Evolutionary conservation across 176 grass and related monocot species (phyloP).

Genomic region (Carex parvula): DNA sequence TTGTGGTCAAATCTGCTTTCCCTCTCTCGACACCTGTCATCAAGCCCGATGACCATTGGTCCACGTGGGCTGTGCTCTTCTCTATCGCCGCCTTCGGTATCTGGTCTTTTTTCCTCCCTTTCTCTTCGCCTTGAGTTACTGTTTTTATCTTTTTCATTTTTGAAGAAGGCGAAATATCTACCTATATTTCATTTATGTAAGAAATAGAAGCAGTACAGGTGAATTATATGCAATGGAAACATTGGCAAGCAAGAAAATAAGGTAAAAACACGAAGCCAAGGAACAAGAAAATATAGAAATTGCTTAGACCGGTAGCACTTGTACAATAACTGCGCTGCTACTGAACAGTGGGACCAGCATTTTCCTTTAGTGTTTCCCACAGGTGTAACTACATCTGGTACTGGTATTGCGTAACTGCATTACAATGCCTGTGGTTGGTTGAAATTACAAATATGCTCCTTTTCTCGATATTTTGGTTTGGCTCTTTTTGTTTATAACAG

Average conservation of each 20-base stretch:
- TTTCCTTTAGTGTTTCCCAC: neutral
- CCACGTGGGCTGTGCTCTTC: conserved; percentile 77
- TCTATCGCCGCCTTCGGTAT: conserved; percentile 77
- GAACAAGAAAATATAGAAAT: no score
- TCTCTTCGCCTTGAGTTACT: neutral
- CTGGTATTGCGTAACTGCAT: neutral
- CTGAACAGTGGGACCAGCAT: neutral
- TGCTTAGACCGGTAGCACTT: neutral
- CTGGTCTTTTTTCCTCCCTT: conserved; percentile 35
- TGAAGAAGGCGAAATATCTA: no score
- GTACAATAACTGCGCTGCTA: neutral
- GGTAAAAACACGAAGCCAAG: no score
- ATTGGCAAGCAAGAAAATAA: no score
- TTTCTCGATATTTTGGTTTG: neutral
- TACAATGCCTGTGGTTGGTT: neutral
- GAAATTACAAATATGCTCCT: neutral
- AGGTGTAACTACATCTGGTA: neutral
- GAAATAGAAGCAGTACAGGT: no score
- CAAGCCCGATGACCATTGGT: conserved; percentile 68
- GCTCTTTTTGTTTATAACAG: neutral
- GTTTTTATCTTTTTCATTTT: no score
- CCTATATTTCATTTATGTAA: no score
- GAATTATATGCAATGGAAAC: no score
- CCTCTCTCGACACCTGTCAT: conserved; percentile 32
- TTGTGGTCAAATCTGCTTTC: neutral